These are phyloP conservation scores for Globisporangium mamillatum DNA, from an alignment of 352 stramenopile species.

Conservation along the genomic window DNA sequence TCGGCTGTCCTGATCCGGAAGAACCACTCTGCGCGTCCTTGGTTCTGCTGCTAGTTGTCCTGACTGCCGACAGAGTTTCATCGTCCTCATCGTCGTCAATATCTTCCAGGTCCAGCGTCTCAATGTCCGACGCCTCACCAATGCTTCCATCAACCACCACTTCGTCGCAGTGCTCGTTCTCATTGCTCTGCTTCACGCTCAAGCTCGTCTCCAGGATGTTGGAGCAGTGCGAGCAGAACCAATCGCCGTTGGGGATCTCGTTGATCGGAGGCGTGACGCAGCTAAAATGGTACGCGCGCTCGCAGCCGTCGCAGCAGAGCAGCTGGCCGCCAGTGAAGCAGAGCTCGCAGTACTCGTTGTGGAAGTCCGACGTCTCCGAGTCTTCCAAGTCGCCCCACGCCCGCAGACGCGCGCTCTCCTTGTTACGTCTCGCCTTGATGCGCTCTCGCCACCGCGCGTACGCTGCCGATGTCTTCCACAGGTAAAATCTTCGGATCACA, in stretches of 20 bases:
- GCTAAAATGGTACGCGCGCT: slow-evolving; percentile 68
- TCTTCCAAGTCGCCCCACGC: slow-evolving; percentile 40
- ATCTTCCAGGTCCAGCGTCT: slow-evolving; percentile 16
- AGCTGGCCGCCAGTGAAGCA: slow-evolving; percentile 64
- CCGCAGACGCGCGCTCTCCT: slow-evolving; percentile 42
- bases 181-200: slow-evolving; percentile 14
- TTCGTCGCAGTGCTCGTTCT: slow-evolving; percentile 31
- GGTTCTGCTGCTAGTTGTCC: not conserved
- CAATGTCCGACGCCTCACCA: slow-evolving; percentile 11
- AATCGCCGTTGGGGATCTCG: slow-evolving; percentile 51
- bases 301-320: slow-evolving; percentile 66
- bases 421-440: slow-evolving; percentile 35
- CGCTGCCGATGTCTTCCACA: slow-evolving; percentile 58
- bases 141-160: slow-evolving; percentile 13
- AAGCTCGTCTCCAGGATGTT: slow-evolving; percentile 21
- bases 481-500: slow-evolving; percentile 61
- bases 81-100: slow-evolving; percentile 23
- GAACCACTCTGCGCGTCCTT: not conserved
- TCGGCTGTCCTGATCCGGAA: not conserved
- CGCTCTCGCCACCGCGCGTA: slow-evolving; percentile 50
- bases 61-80: slow-evolving; percentile 13
- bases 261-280: slow-evolving; percentile 67
- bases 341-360: slow-evolving; percentile 63
- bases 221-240: slow-evolving; percentile 53
- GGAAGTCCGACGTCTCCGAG: slow-evolving; percentile 39